These are phyloP conservation scores for Leishmania tarentolae DNA, from an alignment of 208 protist genomes.

Conservation along the genomic window DNA sequence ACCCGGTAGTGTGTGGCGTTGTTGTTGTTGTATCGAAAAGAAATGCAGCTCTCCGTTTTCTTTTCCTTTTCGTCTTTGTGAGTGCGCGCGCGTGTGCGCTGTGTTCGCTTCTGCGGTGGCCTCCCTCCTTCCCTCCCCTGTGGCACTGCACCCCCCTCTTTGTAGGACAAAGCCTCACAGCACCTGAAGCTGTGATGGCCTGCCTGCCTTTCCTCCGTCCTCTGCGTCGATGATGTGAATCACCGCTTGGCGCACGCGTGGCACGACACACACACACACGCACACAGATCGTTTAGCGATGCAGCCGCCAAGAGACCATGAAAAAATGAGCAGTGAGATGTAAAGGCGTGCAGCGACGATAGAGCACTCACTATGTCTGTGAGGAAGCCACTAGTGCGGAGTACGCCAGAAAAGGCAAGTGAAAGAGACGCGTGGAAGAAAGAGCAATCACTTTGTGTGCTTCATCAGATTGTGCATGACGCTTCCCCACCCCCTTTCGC, in stretches of 20 bases:
- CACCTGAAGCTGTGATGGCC: background rate
- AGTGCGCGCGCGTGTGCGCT: background rate
- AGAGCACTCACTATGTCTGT: background rate
- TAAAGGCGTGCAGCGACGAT: background rate
- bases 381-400: background rate
- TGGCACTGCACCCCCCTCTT: background rate
- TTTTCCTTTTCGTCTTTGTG: no score
- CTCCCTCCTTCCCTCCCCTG: background rate
- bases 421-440: background rate
- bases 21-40: background rate
- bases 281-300: background rate
- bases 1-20: background rate
- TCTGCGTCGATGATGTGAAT: background rate
- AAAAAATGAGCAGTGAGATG: background rate
- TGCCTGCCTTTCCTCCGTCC: background rate
- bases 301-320: background rate
- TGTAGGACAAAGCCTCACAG: background rate
- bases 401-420: background rate
- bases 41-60: background rate
- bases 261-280: background rate
- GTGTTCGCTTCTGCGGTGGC: background rate
- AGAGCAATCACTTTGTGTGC: background rate
- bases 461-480: background rate
- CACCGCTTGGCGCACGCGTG: background rate
- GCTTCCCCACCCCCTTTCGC: background rate